These are phyloP conservation scores for Sphenostylis stenocarpa DNA, from an alignment of 306 rosid genomes.

Conservation along the genomic window DNA sequence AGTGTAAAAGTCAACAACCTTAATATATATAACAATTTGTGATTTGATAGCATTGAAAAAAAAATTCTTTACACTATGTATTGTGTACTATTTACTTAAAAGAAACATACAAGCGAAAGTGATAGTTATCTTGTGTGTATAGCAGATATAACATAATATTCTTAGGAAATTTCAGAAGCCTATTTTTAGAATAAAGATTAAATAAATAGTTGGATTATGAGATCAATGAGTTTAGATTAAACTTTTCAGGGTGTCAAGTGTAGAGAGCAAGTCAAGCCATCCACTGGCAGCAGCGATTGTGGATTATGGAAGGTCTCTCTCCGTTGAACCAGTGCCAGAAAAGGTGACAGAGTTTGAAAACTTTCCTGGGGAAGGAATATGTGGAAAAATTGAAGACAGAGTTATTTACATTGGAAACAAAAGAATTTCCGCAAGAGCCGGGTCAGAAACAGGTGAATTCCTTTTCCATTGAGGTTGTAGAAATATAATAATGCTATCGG, in stretches of 20 bases:
- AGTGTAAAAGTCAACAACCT: too few relatives aligned
- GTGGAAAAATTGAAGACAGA: constrained; percentile 67
- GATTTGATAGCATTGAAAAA: too few relatives aligned
- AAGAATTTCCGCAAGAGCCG: constrained; percentile 66
- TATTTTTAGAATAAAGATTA: constrained; percentile 1
- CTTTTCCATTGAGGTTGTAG: constrained; percentile 1
- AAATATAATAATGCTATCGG: background rate
- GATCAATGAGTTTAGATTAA: background rate
- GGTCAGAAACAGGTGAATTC: constrained; percentile 60
- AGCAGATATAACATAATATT: background rate
- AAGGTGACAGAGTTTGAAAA: constrained; percentile 67
- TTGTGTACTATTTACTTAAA: too few relatives aligned
- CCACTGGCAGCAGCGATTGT: constrained; percentile 88
- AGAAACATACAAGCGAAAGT: background rate
- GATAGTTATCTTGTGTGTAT: background rate
- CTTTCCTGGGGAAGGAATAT: constrained; percentile 90
- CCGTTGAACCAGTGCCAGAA: constrained; percentile 74
- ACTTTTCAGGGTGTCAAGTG: constrained; percentile 79
- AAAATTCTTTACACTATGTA: too few relatives aligned
- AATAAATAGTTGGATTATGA: background rate
- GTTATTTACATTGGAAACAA: constrained; percentile 76
- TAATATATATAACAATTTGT: too few relatives aligned
- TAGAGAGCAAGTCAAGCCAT: constrained; percentile 97
- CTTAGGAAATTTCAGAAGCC: background rate
- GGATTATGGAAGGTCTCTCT: constrained; percentile 75